Conservation (phyloP, 768 basidiomycete species). For the Auriscalpium microsporum region DNA sequence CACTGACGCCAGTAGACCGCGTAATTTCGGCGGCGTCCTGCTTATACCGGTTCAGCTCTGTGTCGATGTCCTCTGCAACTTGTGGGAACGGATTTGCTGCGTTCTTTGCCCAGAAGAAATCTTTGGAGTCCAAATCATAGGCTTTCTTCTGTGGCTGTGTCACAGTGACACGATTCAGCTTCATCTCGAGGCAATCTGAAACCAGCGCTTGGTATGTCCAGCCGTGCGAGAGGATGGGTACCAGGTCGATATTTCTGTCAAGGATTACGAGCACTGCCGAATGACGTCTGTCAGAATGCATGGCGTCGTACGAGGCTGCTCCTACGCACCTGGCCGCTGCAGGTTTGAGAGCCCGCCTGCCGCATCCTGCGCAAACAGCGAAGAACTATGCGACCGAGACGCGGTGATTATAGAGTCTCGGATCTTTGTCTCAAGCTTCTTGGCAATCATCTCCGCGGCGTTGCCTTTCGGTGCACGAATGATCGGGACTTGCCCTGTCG, state of each 20-base stretch:
- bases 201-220: slow-evolving; percentile 99
- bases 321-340: slow-evolving; percentile 69
- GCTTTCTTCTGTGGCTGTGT: slow-evolving; percentile 68
- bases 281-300: slow-evolving; percentile 2
- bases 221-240: slow-evolving; percentile 89
- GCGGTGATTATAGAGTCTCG: slow-evolving; percentile 73
- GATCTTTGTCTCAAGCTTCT: slow-evolving; percentile 88
- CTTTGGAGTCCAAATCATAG: slow-evolving; percentile 95
- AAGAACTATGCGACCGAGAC: slow-evolving; percentile 50
- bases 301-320: slow-evolving; percentile 4
- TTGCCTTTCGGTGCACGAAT: slow-evolving; percentile 93
- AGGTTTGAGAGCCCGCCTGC: slow-evolving; percentile 71
- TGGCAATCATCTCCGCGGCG: slow-evolving; percentile 98
- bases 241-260: slow-evolving; percentile 91
- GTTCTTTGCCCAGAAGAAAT: slow-evolving; percentile 98
- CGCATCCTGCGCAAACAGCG: slow-evolving; percentile 72
- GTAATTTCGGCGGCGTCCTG: slow-evolving; percentile 96
- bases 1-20: slow-evolving; percentile 89
- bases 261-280: slow-evolving; percentile 79
- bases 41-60: slow-evolving; percentile 87
- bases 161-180: slow-evolving; percentile 89
- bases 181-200: slow-evolving; percentile 95
- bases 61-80: slow-evolving; percentile 95
- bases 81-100: slow-evolving; percentile 96
- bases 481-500: slow-evolving; percentile 79